phyloP scores from a whole-genome alignment of 2,329 filamentous ascomycete species.

The Zasmidium angulare region DNA sequence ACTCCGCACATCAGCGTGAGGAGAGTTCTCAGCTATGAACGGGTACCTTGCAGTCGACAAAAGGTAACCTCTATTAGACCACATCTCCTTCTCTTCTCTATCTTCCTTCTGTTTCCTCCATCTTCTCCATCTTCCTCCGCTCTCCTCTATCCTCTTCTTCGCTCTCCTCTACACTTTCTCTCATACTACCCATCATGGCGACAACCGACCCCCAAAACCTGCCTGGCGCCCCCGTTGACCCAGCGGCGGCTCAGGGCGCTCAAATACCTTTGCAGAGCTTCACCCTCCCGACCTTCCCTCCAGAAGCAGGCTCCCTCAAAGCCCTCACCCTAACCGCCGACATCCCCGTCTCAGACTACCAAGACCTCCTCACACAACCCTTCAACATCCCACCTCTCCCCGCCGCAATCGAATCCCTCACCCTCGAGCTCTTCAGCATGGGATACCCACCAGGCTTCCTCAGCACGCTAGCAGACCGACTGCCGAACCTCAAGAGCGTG shows the following conservation, averaged over 20 bases:
- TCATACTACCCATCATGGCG: conserved; percentile 1
- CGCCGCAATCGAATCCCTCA: conserved; percentile 42
- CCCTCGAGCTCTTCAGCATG: conserved; percentile 50
- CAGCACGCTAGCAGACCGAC: conserved; percentile 37
- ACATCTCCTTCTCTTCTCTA: too few species aligned
- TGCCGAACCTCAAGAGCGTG: conserved; percentile 44
- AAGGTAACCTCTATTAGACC: neutral
- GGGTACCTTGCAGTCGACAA: neutral
- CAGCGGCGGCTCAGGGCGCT: conserved; percentile 40
- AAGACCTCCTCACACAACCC: conserved; percentile 37
- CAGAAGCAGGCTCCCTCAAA: conserved; percentile 43
- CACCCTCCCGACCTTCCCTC: conserved; percentile 46
- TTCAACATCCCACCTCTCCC: conserved; percentile 43
- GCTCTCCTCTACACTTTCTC: neutral
- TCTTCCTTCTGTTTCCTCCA: neutral
- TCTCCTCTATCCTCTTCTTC: conserved; percentile 2
- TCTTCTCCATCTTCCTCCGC: neutral
- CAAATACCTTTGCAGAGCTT: conserved; percentile 50
- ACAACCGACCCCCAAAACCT: conserved; percentile 2
- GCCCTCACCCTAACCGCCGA: conserved; percentile 51
- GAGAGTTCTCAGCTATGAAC: neutral
- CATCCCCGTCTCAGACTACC: conserved; percentile 50
- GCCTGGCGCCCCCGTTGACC: conserved; percentile 6
- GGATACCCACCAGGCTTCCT: conserved; percentile 50
- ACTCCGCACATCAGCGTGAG: neutral